Percentiles rank a stretch among this genome's conserved stretches.
Conservation (phyloP, 148 eudicot species). For the Vaccinium myrtillus region DNA sequence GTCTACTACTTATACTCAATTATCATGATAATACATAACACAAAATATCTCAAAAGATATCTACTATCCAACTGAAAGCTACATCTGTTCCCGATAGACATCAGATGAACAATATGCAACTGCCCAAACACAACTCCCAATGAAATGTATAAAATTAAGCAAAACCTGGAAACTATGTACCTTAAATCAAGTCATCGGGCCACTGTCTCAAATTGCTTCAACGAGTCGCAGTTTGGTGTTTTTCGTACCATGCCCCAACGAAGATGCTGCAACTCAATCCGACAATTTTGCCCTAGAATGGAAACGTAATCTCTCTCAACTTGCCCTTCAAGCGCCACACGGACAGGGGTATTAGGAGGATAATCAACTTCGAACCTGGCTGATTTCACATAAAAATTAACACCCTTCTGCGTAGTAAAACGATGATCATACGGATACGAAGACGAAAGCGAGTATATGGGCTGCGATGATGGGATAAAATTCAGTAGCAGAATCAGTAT, state of each 20-base stretch:
- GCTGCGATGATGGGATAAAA: constrained; percentile 48
- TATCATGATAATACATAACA: neutral
- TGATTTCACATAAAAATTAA: constrained; percentile 46
- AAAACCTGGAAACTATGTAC: constrained; percentile 1
- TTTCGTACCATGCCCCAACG: constrained; percentile 46
- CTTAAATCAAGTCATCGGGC: constrained; percentile 27
- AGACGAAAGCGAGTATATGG: constrained; percentile 34
- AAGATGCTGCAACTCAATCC: constrained; percentile 42
- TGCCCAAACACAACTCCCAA: too few species aligned
- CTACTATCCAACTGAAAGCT: neutral
- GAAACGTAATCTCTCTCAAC: constrained; percentile 43
- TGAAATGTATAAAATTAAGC: neutral
- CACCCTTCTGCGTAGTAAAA: constrained; percentile 43
- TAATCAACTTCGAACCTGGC: constrained; percentile 40
- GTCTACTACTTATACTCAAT: neutral
- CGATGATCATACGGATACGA: constrained; percentile 30
- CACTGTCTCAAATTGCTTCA: constrained; percentile 31
- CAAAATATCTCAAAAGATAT: neutral
- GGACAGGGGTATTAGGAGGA: constrained; percentile 33
- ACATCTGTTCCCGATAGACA: neutral
- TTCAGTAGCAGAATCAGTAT: constrained; percentile 45
- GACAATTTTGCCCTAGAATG: constrained; percentile 39
- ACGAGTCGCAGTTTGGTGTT: constrained; percentile 47
- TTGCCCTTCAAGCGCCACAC: constrained; percentile 31
- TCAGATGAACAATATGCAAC: neutral